phyloP scores from a whole-genome alignment of 1,139 yeast species.

The Pichia sp. region DNA sequence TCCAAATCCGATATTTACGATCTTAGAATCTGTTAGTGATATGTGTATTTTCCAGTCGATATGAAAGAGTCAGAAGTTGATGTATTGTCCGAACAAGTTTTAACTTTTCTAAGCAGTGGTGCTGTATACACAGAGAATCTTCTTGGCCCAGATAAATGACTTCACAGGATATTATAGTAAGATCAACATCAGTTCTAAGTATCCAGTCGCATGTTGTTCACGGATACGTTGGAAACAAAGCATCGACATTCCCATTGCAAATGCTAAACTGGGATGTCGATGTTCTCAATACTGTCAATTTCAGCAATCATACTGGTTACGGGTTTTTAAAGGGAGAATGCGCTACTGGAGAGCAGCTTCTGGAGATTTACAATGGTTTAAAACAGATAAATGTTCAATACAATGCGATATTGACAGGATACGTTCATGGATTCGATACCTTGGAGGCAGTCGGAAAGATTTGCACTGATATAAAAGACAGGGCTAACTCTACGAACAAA shows the following conservation, averaged over 20 bases:
- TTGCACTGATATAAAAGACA: conserved; percentile 28
- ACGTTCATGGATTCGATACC: conserved; percentile 57
- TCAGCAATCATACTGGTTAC: conserved; percentile 80
- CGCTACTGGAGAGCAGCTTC: conserved; percentile 39
- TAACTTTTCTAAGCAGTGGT: too few species aligned
- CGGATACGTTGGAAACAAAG: conserved; percentile 82
- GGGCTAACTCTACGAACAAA: conserved; percentile 15
- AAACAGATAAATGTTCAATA: conserved; percentile 42
- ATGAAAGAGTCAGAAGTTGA: not conserved
- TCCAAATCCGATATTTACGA: not conserved
- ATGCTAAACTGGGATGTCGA: conserved; percentile 82
- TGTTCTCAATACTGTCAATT: conserved; percentile 71
- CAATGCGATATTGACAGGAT: conserved; percentile 67
- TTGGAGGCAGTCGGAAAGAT: conserved; percentile 47
- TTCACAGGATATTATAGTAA: not conserved
- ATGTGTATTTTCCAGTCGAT: not conserved
- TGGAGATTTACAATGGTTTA: conserved; percentile 45
- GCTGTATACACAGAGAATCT: not conserved
- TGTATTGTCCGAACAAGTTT: too few species aligned
- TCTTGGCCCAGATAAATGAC: not conserved
- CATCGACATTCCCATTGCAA: conserved; percentile 78
- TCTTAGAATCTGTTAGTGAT: not conserved
- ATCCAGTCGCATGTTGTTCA: conserved; percentile 82
- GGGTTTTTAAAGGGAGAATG: conserved; percentile 50
- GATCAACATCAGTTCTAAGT: conserved; percentile 39